Conservation (phyloP, 2,329 filamentous ascomycete genomes). For the Boeremia lycopersici region DNA sequence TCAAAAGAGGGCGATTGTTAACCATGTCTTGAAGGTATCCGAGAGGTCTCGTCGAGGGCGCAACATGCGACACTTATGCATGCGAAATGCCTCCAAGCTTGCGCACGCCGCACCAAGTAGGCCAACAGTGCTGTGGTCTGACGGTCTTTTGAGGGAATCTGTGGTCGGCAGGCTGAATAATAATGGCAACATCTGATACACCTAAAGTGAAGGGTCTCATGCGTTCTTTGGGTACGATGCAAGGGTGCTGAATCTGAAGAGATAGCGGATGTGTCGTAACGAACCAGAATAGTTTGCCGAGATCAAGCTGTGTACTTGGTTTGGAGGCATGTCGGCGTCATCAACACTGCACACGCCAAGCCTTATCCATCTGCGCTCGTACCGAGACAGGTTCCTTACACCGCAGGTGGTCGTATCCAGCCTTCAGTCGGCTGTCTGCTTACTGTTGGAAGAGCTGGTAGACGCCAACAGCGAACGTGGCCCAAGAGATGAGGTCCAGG, state of each 20-base stretch:
- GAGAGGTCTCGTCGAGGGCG: too few relatives aligned
- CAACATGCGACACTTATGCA: too few relatives aligned
- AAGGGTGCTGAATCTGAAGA: constrained; percentile 2
- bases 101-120: too few relatives aligned
- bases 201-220: background rate
- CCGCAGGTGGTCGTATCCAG: background rate
- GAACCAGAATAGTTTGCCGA: constrained; percentile 6
- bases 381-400: background rate
- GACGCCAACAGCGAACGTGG: constrained; percentile 23
- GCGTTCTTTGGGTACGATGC: background rate
- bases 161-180: background rate
- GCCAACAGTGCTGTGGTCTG: too few relatives aligned
- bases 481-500: constrained; percentile 22
- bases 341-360: background rate
- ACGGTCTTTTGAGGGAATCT: background rate
- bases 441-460: constrained; percentile 18
- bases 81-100: too few relatives aligned
- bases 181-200: background rate
- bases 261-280: constrained; percentile 1
- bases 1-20: too few relatives aligned
- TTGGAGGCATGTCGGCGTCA: constrained; percentile 1
- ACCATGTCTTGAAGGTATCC: too few relatives aligned
- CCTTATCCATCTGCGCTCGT: background rate
- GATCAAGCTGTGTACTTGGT: constrained; percentile 2
- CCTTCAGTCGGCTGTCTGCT: background rate